Percentiles rank a stretch among this genome's conserved stretches.
These are phyloP conservation scores for Ophiostoma sp. DNA, from an alignment of 2,329 filamentous ascomycete genomes.

Conservation along the genomic window DNA sequence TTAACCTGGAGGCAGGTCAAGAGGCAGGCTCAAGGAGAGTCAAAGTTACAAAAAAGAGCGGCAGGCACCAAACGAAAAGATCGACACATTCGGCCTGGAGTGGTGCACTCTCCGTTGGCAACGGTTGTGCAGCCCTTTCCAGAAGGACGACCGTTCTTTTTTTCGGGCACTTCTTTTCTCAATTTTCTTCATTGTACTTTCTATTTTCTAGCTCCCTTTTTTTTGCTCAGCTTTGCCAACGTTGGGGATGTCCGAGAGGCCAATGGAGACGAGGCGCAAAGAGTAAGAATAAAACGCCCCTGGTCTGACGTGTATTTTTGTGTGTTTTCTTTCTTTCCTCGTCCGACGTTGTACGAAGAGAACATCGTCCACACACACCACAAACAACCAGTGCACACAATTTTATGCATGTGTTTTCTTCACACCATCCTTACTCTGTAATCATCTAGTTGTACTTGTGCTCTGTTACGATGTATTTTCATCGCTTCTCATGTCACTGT, in stretches of 20 bases:
- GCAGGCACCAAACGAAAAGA: not conserved
- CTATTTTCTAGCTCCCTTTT: not conserved
- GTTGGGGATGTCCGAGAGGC: conserved; percentile 19
- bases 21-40: not conserved
- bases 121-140: not conserved
- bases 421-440: not conserved
- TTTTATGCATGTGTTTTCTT: not conserved
- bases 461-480: not conserved
- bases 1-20: not conserved
- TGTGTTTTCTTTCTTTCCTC: not conserved
- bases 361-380: not conserved
- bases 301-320: conserved; percentile 14
- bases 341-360: conserved; percentile 10
- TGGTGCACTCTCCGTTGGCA: not conserved
- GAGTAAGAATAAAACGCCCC: not conserved
- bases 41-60: not conserved
- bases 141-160: not conserved
- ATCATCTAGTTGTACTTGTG: not conserved
- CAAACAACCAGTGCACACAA: not conserved
- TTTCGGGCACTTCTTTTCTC: conserved; percentile 16
- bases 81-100: not conserved
- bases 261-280: not conserved
- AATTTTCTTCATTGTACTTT: conserved; percentile 10
- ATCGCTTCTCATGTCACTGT: not conserved
- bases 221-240: not conserved